These are phyloP conservation scores for Cladosporium halotolerans DNA, from an alignment of 2,329 filamentous ascomycete species.

Conservation along the genomic window DNA sequence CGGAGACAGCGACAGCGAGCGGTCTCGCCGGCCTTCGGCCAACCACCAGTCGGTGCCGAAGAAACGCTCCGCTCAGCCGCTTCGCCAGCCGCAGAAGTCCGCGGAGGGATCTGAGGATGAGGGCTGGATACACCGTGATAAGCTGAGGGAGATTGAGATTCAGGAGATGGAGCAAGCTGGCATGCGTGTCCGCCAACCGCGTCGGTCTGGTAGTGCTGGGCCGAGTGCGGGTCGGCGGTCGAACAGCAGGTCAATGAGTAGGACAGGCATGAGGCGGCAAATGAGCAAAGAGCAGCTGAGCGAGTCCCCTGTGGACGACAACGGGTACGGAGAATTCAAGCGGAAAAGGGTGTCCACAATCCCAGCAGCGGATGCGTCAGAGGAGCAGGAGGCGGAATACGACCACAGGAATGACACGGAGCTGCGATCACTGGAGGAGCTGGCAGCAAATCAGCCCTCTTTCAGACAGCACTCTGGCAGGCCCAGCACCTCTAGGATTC, in stretches of 20 bases:
- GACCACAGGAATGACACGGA: conserved; percentile 57
- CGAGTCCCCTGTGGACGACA: conserved; percentile 17
- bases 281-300: conserved; percentile 20
- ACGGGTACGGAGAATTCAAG: conserved; percentile 15
- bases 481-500: conserved; percentile 69
- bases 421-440: conserved; percentile 70
- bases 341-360: conserved; percentile 24
- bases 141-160: conserved; percentile 73
- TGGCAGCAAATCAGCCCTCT: conserved; percentile 50
- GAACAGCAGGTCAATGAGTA: conserved; percentile 24
- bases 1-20: conserved; percentile 4
- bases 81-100: neutral
- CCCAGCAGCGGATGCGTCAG: conserved; percentile 30
- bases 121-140: conserved; percentile 82
- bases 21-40: conserved; percentile 3
- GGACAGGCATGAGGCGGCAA: conserved; percentile 19
- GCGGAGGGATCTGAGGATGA: conserved; percentile 39
- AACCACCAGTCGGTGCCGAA: conserved; percentile 2
- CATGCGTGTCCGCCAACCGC: conserved; percentile 53
- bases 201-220: conserved; percentile 41
- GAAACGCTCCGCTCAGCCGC: conserved; percentile 8
- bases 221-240: conserved; percentile 37
- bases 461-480: conserved; percentile 40
- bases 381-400: conserved; percentile 37
- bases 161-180: conserved; percentile 74